Evolutionary conservation across 1,284 basidiomycete genomes (phyloP), one percentile per base, ranked within the genome.

Genomic region (Microbotryum intermedium): DNA sequence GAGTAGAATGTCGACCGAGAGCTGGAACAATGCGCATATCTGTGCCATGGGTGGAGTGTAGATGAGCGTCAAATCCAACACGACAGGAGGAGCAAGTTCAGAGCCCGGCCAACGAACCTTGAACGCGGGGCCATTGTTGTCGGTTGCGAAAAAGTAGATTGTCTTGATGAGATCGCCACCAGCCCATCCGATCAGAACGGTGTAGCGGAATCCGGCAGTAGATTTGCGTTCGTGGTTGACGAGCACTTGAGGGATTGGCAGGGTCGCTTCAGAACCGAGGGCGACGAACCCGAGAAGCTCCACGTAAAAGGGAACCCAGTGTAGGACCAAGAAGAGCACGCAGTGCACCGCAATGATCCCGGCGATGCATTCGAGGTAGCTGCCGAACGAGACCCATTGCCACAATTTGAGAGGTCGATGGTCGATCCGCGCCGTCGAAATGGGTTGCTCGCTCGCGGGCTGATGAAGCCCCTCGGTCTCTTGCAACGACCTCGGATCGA

Each of bases 171-270:
- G 16, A 34, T 61, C 76, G 20, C 76, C 76, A 39, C 74, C 72
- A 34, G 77, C 70, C 77, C 77, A 78, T 6, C 75, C 74, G 0
- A 73, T 72, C 4, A 80, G 70, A 0, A 79, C 79, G 0, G 74
- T 73, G 9, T 73, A 66, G 26, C 78, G 69, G 69, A 80, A 78
- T 0, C 80, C 80, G 16, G 77, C 77, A 9, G 79, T 76, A 16
- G 74, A 75, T 62, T 78, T 78, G 39, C 77, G 71, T 8, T 71
- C 65, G 52, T 74, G 76, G 63, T 80, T 80, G 39, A 75, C 70
- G 53, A 80, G 71, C 42, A 79, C 75, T 66, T 80, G 79, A 1
- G 79, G 79, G 52, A 80, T 75, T 0, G 79, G 80, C 20, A 71
- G 64, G 0, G 79, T 80, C 0, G 77, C 78, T 69, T 81, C 79